Evolutionary conservation across 345 rosid genomes (phyloP).

Genomic region (Carallia pectinifolia): DNA sequence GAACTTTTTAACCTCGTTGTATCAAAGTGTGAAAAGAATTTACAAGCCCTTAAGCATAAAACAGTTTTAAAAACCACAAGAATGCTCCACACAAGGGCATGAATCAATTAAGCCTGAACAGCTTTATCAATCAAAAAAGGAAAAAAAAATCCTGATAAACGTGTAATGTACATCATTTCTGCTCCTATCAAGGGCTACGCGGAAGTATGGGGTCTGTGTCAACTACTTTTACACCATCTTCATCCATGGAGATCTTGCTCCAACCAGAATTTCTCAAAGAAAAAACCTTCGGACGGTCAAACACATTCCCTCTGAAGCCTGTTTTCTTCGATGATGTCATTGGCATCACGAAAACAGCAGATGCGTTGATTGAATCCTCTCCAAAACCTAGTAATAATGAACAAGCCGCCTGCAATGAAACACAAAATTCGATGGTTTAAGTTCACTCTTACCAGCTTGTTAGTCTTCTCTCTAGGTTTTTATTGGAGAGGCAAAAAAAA

Average conservation of each 20-base stretch:
- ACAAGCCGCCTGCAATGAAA: slow-evolving; percentile 61
- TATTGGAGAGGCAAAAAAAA: background rate
- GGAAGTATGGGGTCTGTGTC: slow-evolving; percentile 38
- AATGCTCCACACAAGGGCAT: too few species aligned
- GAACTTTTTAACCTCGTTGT: too few species aligned
- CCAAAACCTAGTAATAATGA: slow-evolving; percentile 68
- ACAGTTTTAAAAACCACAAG: too few species aligned
- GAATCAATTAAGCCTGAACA: too few species aligned
- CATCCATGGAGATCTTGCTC: slow-evolving; percentile 58
- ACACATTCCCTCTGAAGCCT: slow-evolving; percentile 70
- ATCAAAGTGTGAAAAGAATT: too few species aligned
- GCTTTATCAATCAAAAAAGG: too few species aligned
- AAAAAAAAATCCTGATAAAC: background rate
- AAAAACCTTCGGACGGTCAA: slow-evolving; percentile 61
- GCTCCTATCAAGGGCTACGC: slow-evolving; percentile 27
- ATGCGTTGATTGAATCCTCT: slow-evolving; percentile 86
- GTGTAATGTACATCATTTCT: background rate
- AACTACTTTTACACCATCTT: slow-evolving; percentile 42
- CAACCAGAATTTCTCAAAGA: slow-evolving; percentile 66
- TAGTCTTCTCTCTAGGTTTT: background rate
- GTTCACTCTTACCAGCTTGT: background rate
- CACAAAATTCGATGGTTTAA: background rate
- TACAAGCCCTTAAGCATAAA: too few species aligned
- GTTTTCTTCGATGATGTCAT: slow-evolving; percentile 92
- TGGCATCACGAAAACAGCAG: slow-evolving; percentile 92